Percentiles rank a stretch among this genome's conserved stretches.
These are phyloP conservation scores for Colletotrichum tropicicola DNA, from an alignment of 2,329 filamentous ascomycete genomes.

Conservation along the genomic window DNA sequence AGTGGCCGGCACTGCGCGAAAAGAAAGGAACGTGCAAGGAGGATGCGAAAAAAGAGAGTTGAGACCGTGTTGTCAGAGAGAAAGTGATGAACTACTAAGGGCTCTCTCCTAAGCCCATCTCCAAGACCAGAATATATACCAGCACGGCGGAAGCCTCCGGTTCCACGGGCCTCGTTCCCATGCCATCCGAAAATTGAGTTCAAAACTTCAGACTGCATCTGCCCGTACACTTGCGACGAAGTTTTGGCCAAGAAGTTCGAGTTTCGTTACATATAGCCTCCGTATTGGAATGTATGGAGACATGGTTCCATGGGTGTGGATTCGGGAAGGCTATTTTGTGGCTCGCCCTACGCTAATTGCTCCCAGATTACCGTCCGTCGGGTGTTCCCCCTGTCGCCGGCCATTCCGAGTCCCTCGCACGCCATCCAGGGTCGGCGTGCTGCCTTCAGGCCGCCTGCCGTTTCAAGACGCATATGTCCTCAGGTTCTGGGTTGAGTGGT, in stretches of 20 bases:
- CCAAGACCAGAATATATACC: constrained; percentile 6
- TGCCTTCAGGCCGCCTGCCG: background rate
- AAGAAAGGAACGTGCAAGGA: background rate
- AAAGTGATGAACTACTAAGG: background rate
- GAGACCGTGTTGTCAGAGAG: background rate
- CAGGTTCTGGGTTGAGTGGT: background rate
- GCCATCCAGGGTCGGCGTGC: background rate
- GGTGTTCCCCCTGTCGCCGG: background rate
- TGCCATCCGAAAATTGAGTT: constrained; percentile 18
- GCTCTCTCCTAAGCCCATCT: rapidly evolving
- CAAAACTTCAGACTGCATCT: constrained; percentile 19
- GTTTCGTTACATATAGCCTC: constrained; percentile 12
- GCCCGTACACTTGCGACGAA: constrained; percentile 18
- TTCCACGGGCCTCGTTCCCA: background rate
- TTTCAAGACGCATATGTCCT: no score
- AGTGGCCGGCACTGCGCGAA: constrained; percentile 27
- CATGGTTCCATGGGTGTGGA: constrained; percentile 12
- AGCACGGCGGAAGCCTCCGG: background rate
- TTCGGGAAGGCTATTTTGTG: constrained; percentile 5
- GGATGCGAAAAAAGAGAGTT: background rate
- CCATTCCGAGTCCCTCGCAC: background rate
- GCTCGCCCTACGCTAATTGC: background rate
- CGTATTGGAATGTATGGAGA: constrained; percentile 11
- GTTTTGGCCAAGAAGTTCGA: constrained; percentile 22
- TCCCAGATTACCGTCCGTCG: no score